Base-by-base conservation (phyloP, 2,329 filamentous ascomycete genomes). In the Trichoderma breve region DNA sequence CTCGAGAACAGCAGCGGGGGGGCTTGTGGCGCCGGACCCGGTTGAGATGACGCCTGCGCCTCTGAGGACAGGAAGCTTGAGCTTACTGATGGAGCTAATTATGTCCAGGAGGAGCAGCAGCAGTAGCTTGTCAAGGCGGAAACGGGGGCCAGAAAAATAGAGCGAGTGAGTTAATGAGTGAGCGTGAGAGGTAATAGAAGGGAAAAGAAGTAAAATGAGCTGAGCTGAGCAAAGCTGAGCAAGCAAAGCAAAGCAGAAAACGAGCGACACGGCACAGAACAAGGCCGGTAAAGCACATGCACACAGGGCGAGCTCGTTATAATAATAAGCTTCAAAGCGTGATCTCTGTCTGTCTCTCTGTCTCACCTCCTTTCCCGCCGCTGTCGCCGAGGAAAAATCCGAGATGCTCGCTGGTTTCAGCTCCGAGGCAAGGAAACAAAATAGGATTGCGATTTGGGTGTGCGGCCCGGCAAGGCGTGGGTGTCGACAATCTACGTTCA, bases 31-130 rank as follows among this genome's bases (percentile, higher is more conserved):
- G 57, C 66, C 66, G 66, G 66, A 70, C 66, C 66, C 57, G 66
- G 66, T 62, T 53, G 57, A 69, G 66, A 69, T 69, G 66, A 69
- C 66, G 66, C 43, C 66, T 70, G 66, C 66, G 57, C 66, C 66
- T 70, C 66, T 62, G 9, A 21, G 34, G 2, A 36, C 34, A 36
- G 21, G 39, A 70, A 70, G 57, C 57, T 70, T 26, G 66, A 62
- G 66, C 66, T 70, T 68, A 43, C 65, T 58, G 39, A 70, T 24
- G 66, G 66, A 62, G 57, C 66, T 61, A 51, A 36, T 28, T 51
- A 62, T 62, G 55, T 51, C 65, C 55, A 24, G 47, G 28, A 66
- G 34, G 60, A 63, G 60, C 60, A 63, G 60, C n/a, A 21, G 26
- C 39, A 21, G 61, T 18, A 28, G 39, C 18, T 65, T 58, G 65